Conservation (phyloP, 2,329 filamentous ascomycete genomes). For the Dothistroma septosporum region DNA sequence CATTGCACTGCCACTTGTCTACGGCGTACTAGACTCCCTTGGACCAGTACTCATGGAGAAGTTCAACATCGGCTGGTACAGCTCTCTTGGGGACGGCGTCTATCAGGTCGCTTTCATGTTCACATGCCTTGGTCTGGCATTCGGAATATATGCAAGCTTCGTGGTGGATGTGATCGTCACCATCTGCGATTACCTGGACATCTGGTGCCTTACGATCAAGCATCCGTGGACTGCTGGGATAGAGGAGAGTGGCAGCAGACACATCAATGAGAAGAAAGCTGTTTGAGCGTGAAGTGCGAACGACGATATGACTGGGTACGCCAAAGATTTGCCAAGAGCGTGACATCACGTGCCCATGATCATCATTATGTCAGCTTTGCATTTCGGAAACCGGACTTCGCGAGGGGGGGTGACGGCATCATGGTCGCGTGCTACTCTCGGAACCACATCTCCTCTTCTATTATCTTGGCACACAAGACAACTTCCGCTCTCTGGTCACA, state of each 20-base stretch:
- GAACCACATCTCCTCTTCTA: background rate
- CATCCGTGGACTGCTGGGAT: slow-evolving; percentile 52
- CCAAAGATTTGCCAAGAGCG: background rate
- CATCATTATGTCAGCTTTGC: background rate
- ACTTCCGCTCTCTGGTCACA: background rate
- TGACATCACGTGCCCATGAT: background rate
- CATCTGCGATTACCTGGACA: slow-evolving; percentile 96
- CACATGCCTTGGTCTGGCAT: slow-evolving; percentile 72
- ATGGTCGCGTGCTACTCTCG: background rate
- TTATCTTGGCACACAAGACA: background rate
- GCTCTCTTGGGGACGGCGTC: slow-evolving; percentile 62
- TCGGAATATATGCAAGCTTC: slow-evolving; percentile 96
- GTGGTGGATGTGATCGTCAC: slow-evolving; percentile 95
- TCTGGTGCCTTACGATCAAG: slow-evolving; percentile 98
- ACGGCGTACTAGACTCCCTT: slow-evolving; percentile 74
- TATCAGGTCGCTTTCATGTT: slow-evolving; percentile 93
- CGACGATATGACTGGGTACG: background rate
- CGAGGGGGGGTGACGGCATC: background rate
- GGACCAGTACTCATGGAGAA: slow-evolving; percentile 61
- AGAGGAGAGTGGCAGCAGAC: slow-evolving; percentile 20
- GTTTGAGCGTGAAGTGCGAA: slow-evolving; percentile 1
- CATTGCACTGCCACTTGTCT: slow-evolving; percentile 69
- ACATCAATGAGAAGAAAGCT: slow-evolving; percentile 20
- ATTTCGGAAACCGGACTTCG: background rate
- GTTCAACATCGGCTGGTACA: slow-evolving; percentile 64